Evolutionary conservation across 2,329 filamentous ascomycete species (phyloP), one percentile per base, ranked within the genome.

Genomic region (Alternaria sp.): DNA sequence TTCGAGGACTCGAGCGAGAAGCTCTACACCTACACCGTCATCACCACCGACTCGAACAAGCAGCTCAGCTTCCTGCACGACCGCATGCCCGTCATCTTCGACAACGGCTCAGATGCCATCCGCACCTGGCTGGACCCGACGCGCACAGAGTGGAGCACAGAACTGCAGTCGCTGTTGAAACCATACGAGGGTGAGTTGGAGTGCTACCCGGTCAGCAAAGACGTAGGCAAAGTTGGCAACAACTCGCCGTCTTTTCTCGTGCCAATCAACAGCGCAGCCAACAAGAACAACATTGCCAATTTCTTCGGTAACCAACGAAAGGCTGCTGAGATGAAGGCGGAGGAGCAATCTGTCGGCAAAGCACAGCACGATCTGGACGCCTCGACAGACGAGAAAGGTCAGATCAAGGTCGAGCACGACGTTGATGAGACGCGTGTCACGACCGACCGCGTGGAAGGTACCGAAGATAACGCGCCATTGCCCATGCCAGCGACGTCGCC

Each of bases 221-320:
- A 96, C 5, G 95, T 98, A 0, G 94, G 94, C 1, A 98, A 97
- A 81, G 94, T 97, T 0, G 94, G 95, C 6, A 97, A 97, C 71
- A 92, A 97, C 78, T 96, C 92, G 19, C 89, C 93, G 0, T 87
- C 86, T 1, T 97, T 97, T 74, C 86, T 97, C 47, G 83, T 97
- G 2, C 95, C 95, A 0, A 82, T 97, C 32, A 87, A 92, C 72
- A 96, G 92, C 80, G 90, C 88, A 67, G 91, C 94, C 73, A 97
- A 97, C 79, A 97, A 96, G 82, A 89, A 86, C 53, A 97, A 96
- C 69, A 98, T 98, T 78, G 92, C 91, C 49, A 97, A 97, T 73
- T 97, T 97, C 83, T 98, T 98, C 74, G 86, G 86, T 8, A 91
- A 88, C 45, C 84, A 85, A 65, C 80, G 80, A 58, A 82, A 82